Percentiles rank a stretch among this genome's conserved stretches.
phyloP scores from a whole-genome alignment of 352 stramenopile species.

The Phytophthora brassicae region DNA sequence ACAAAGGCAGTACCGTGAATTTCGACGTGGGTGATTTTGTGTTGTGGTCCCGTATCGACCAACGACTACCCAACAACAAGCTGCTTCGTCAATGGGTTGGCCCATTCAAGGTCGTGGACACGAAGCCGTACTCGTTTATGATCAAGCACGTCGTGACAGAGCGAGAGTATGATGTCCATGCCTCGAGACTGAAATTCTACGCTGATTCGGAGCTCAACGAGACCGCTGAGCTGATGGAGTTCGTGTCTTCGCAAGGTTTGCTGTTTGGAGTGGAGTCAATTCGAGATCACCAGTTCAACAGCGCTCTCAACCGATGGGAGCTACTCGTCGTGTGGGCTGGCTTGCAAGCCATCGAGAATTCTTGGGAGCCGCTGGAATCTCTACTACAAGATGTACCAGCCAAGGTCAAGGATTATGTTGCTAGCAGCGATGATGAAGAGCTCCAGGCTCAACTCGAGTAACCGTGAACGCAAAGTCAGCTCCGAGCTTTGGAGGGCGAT shows the following conservation, averaged over 20 bases:
- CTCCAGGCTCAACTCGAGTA: too few species aligned
- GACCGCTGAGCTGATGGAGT: background rate
- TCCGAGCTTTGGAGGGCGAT: too few species aligned
- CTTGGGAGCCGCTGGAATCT: too few species aligned
- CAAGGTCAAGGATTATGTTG: too few species aligned
- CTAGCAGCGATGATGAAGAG: too few species aligned
- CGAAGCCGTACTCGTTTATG: conserved; percentile 6
- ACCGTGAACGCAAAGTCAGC: too few species aligned
- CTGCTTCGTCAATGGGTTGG: conserved; percentile 13
- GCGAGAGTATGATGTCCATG: background rate
- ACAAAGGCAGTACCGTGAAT: conserved; percentile 4
- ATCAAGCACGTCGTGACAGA: conserved; percentile 13
- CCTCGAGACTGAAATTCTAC: background rate
- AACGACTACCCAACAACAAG: conserved; percentile 10
- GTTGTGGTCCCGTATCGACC: conserved; percentile 19
- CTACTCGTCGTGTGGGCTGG: too few species aligned
- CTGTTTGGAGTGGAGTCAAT: background rate
- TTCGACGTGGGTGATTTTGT: conserved; percentile 18
- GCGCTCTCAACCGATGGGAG: too few species aligned
- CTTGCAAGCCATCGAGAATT: too few species aligned
- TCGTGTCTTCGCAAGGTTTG: background rate
- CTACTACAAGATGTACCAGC: too few species aligned
- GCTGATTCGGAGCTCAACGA: background rate
- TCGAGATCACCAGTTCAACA: too few species aligned
- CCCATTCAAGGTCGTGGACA: conserved; percentile 12